A percentile compares a stretch with the other conserved stretches of the same genome.
Evolutionary conservation across 495 filamentous ascomycete species (phyloP).

Genomic region (Annulohypoxylon moriforme): DNA sequence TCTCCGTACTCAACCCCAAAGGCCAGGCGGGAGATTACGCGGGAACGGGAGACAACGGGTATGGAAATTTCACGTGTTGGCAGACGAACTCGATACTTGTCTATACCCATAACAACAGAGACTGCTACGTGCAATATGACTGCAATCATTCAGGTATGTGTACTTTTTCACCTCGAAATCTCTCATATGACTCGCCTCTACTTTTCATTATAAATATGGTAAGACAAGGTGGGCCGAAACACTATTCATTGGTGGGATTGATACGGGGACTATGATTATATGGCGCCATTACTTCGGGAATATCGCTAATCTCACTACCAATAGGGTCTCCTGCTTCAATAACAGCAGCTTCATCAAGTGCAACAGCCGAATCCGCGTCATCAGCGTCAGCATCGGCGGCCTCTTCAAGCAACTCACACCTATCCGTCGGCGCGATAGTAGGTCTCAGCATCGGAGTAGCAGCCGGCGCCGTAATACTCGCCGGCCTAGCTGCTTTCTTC

Average conservation of each 20-base stretch:
- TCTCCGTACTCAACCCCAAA: constrained; percentile 43
- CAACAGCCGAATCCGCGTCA: constrained; percentile 3
- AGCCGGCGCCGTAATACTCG: constrained; percentile 14
- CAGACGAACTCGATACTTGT: constrained; percentile 44
- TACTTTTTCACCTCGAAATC: background rate
- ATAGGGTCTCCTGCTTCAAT: constrained; percentile 12
- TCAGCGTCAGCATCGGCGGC: constrained; percentile 11
- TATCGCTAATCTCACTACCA: constrained; percentile 4
- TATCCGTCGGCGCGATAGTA: constrained; percentile 32
- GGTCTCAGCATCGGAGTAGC: constrained; percentile 35
- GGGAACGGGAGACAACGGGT: constrained; percentile 53
- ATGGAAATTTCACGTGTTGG: constrained; percentile 53
- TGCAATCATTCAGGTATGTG: constrained; percentile 49
- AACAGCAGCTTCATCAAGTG: constrained; percentile 19
- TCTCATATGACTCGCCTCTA: background rate
- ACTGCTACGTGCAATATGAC: constrained; percentile 51
- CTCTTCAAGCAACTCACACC: constrained; percentile 1
- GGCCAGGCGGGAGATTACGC: constrained; percentile 50
- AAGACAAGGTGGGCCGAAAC: background rate
- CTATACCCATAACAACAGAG: constrained; percentile 45
- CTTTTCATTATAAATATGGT: background rate
- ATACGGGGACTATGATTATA: background rate
- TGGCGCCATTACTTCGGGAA: background rate
- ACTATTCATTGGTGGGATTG: background rate
- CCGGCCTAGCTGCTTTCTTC: constrained; percentile 14